These are phyloP conservation scores for Beauveria medogensis DNA, from an alignment of 2,329 filamentous ascomycete species.

Conservation along the genomic window DNA sequence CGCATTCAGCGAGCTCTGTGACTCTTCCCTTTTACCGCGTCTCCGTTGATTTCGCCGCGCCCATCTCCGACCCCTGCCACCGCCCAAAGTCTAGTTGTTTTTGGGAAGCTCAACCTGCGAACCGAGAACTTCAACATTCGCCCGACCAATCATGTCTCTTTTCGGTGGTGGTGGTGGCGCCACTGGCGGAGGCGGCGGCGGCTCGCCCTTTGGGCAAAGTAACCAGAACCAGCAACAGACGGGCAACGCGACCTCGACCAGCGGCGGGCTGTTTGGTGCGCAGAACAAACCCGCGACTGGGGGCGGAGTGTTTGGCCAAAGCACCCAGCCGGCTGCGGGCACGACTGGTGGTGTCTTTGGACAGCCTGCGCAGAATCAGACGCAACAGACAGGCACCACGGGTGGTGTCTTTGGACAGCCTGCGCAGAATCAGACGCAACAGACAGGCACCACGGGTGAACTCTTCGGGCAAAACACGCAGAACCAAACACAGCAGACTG, in stretches of 20 bases:
- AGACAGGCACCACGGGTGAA: constrained; percentile 5
- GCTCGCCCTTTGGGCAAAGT: constrained; percentile 18
- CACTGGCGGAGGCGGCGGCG: constrained; percentile 12
- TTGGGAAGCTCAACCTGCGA: constrained; percentile 11
- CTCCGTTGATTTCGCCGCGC: neutral
- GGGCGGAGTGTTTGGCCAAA: constrained; percentile 13
- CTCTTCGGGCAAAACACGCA: constrained; percentile 13
- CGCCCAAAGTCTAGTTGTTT: too few species aligned
- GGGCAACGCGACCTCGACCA: neutral
- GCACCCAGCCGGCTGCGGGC: neutral
- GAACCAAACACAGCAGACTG: constrained; percentile 11
- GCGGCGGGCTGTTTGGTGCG: constrained; percentile 14
- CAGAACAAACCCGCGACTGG: constrained; percentile 10
- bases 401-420: constrained; percentile 14
- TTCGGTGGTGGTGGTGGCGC: constrained; percentile 12
- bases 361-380: constrained; percentile 5
- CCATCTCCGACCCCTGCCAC: constrained; percentile 13
- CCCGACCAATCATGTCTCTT: constrained; percentile 10
- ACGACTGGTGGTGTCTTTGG: constrained; percentile 13
- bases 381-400: constrained; percentile 2
- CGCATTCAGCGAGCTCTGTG: neutral
- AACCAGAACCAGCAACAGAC: constrained; percentile 12
- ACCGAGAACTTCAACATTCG: constrained; percentile 9
- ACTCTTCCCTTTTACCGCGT: neutral
- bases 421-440: constrained; percentile 1